Evolutionary conservation across 2,329 filamentous ascomycete species (phyloP).

Genomic region (Macroventuria anomochaeta): DNA sequence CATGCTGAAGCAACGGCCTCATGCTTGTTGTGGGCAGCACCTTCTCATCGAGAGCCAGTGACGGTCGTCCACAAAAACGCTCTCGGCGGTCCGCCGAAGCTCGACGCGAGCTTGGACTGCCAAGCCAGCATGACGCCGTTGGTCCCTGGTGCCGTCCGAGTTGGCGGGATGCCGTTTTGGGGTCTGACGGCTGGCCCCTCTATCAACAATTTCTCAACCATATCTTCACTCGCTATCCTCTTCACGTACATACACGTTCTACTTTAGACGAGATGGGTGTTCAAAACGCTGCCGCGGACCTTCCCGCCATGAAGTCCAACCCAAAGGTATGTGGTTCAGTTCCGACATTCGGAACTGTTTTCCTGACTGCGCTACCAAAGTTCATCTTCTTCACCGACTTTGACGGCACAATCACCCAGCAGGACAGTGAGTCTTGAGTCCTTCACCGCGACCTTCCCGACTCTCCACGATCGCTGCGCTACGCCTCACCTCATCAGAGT

Average conservation of each 20-base stretch:
- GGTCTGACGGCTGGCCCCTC: conserved; percentile 5
- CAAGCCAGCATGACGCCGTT: conserved; percentile 32
- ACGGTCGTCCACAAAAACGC: conserved; percentile 25
- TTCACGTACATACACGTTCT: conserved; percentile 2
- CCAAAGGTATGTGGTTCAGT: conserved; percentile 58
- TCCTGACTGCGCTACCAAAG: conserved; percentile 47
- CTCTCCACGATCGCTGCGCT: background rate
- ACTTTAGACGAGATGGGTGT: conserved; percentile 40
- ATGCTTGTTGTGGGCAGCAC: conserved; percentile 38
- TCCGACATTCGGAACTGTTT: conserved; percentile 6
- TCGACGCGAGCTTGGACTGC: conserved; percentile 34
- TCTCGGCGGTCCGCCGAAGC: conserved; percentile 26
- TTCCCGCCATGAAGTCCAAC: conserved; percentile 60
- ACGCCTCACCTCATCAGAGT: conserved; percentile 9
- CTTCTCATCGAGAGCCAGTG: conserved; percentile 34
- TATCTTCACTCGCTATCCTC: conserved; percentile 1
- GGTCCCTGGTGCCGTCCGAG: conserved; percentile 22
- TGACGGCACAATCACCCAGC: conserved; percentile 89
- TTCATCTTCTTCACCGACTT: conserved; percentile 99
- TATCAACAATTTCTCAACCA: conserved; percentile 13
- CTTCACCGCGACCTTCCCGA: conserved; percentile 6
- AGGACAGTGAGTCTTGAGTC: conserved; percentile 62
- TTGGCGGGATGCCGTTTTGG: conserved; percentile 11
- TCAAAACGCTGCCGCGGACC: conserved; percentile 43
- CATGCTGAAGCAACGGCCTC: conserved; percentile 52